phyloP scores from a whole-genome alignment of 345 rosid genomes.

The Hypericum androsaemum region DNA sequence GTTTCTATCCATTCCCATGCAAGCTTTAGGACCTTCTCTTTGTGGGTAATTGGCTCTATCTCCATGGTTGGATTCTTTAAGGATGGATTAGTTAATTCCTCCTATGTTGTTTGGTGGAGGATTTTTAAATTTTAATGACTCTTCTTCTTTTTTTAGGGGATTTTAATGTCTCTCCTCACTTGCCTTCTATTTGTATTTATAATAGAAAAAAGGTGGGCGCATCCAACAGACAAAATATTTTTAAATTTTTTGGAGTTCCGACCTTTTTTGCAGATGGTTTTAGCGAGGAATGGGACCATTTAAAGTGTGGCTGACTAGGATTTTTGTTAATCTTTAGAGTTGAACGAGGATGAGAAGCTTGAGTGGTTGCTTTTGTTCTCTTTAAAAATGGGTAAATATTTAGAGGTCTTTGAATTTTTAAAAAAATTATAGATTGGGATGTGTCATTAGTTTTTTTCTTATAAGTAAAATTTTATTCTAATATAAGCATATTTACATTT shows the following conservation, averaged over 20 bases:
- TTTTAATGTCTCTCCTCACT: not conserved
- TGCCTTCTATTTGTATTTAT: constrained; percentile 31
- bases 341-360: no score
- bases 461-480: no score
- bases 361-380: no score
- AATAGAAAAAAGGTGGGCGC: constrained; percentile 18
- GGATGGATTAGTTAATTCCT: not conserved
- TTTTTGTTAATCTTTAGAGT: constrained; percentile 14
- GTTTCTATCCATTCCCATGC: constrained; percentile 24
- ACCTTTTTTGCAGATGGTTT: no score
- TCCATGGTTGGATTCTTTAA: constrained; percentile 22
- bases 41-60: constrained; percentile 23
- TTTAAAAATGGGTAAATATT: no score
- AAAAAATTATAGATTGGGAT: no score
- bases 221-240: constrained; percentile 8
- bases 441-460: no score
- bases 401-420: no score
- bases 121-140: no score
- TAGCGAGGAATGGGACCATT: not conserved
- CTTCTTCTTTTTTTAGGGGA: constrained; percentile 2
- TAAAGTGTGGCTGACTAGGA: constrained; percentile 25
- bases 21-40: constrained; percentile 20
- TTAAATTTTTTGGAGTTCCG: constrained; percentile 9
- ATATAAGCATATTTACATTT: no score
- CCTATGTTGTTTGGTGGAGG: not conserved